These are phyloP conservation scores for Psilocybe cubensis DNA, from an alignment of 768 basidiomycete species.

Conservation along the genomic window DNA sequence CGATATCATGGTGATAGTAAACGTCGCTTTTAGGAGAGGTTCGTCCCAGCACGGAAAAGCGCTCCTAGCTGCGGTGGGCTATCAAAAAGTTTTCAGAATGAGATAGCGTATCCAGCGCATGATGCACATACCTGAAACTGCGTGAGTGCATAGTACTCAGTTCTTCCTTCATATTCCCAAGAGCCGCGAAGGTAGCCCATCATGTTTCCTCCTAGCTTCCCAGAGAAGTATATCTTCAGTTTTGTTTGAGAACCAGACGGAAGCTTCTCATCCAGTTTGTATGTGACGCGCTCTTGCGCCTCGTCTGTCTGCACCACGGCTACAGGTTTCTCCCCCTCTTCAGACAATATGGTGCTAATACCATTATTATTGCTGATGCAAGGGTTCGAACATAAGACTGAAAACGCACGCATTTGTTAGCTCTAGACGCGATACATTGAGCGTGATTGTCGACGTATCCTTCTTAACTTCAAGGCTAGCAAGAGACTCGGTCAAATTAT, in stretches of 20 bases:
- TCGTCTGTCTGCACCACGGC: constrained; percentile 55
- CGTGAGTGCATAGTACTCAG: constrained; percentile 76
- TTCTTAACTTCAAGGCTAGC: constrained; percentile 64
- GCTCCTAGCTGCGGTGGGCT: constrained; percentile 86
- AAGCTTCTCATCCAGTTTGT: constrained; percentile 60
- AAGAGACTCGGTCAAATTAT: not conserved
- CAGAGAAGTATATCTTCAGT: constrained; percentile 71
- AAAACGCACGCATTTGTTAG: constrained; percentile 54
- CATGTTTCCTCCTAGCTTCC: constrained; percentile 72
- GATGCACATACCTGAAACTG: constrained; percentile 73
- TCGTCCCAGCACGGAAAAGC: constrained; percentile 95
- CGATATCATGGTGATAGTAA: constrained; percentile 76
- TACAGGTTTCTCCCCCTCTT: constrained; percentile 50
- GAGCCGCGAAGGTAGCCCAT: constrained; percentile 81
- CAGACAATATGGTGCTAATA: constrained; percentile 51
- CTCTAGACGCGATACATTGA: constrained; percentile 67
- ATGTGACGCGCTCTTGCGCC: constrained; percentile 67
- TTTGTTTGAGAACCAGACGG: constrained; percentile 71
- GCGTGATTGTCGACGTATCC: constrained; percentile 61
- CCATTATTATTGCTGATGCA: not conserved
- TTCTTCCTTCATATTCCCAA: constrained; percentile 65
- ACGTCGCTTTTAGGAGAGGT: constrained; percentile 87
- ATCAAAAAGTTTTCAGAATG: not conserved
- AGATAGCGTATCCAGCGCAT: not conserved
- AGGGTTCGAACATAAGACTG: not conserved